Base-by-base conservation (phyloP, 2,329 filamentous ascomycete genomes). In the Aspergillus amoenus region DNA sequence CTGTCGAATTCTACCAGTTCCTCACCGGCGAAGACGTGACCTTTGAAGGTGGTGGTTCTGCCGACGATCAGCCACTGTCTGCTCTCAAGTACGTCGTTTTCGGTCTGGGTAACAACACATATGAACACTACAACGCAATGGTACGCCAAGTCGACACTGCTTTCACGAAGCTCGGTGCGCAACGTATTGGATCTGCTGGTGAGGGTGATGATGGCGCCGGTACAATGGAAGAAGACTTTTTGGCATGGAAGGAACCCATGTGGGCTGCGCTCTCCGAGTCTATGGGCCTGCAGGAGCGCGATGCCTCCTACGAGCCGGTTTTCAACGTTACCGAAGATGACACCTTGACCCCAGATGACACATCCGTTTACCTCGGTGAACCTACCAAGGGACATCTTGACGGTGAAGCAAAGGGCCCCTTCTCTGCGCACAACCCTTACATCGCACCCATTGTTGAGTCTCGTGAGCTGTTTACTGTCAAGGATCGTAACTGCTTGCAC, bases 171-270 rank as follows among this genome's bases (percentile, higher is more conserved):
- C 82, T 96, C 18, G 94, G 94, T 60, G 94, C 90, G 12, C 83
- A 87, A 70, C 85, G 91, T 65, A 91, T 99, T 65, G 93, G 94
- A 45, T 82, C 87, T 57, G 91, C 93, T 55, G 94, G 95, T 67
- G 93, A 97, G 79, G 94, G 94, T 69, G 94, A 99, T 69, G 94
- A 99, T 73, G 94, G 95, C 63, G 93, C 94, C 64, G 94, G 95
- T 60, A 99, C 94, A 56, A 99, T 99, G 95, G 94, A 99, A 79
- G 95, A 99, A 79, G 95, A 99, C 70, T 99, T 97, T 76, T 79
- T 99, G 68, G 91, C 93, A 64, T 99, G 94, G 94, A 99, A 99
- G 80, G 94, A 99, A 70, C 93, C 93, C 61, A 99, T 99, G 94
- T 99, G 95, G 94, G 81, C 84, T 68, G 90, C 89, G 59, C 82